A percentile compares a stretch with the other conserved stretches of the same genome.
These are phyloP conservation scores for Aspergillus fumigatiaffinis DNA, from an alignment of 2,329 filamentous ascomycete genomes.

Conservation along the genomic window DNA sequence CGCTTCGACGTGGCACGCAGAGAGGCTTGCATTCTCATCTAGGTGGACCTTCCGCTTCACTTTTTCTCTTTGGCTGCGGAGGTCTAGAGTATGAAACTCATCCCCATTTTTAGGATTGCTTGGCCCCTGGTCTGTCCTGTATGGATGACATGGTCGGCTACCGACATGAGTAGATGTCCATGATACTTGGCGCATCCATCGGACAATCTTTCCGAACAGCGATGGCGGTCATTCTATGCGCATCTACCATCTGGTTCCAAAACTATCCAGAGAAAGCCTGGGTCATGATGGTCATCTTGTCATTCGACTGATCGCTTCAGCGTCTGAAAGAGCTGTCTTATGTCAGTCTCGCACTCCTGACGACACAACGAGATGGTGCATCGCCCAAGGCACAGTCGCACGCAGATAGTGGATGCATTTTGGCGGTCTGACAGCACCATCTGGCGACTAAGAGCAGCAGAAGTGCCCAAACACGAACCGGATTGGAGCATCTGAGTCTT, in stretches of 20 bases:
- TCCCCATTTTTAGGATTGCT: conserved; percentile 7
- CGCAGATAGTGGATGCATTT: conserved; percentile 12
- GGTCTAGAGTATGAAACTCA: conserved; percentile 2
- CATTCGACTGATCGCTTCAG: background rate
- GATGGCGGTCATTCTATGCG: background rate
- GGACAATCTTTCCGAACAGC: background rate
- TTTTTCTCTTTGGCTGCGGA: conserved; percentile 3
- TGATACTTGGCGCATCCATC: too few species aligned
- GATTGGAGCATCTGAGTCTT: background rate
- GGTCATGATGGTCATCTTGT: background rate
- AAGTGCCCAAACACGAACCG: conserved; percentile 25
- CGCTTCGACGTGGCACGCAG: conserved; percentile 23
- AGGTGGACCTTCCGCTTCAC: conserved; percentile 20
- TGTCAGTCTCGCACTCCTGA: background rate
- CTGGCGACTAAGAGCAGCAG: conserved; percentile 23
- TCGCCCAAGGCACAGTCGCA: conserved; percentile 8
- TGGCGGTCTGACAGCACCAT: conserved; percentile 20
- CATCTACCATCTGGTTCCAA: background rate
- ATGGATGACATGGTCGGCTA: background rate
- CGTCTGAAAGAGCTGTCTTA: background rate
- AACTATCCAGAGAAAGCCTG: background rate
- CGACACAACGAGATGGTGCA: background rate
- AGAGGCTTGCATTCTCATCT: conserved; percentile 7
- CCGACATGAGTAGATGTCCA: background rate
- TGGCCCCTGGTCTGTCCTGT: conserved; percentile 14